Evolutionary conservation across 257 asterid species (phyloP), one percentile per base, ranked within the genome.

Genomic region (Misopates orontium): DNA sequence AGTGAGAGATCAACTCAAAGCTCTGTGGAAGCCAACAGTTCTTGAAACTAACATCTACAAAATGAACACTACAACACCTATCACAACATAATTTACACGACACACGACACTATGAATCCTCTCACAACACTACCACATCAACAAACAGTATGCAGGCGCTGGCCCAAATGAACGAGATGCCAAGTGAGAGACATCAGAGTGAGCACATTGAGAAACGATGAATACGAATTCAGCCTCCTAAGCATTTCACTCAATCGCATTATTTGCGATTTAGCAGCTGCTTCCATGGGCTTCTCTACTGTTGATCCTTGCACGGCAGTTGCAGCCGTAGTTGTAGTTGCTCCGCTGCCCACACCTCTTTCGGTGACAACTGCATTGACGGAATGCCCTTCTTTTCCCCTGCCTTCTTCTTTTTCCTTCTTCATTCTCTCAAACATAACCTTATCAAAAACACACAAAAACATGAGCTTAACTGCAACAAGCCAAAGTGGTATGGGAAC

Each of bases 361-460:
- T 28, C 18, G 24, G 20, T n/a, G 4, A 20, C 11, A 18, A 45
- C 58, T 0, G 67, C 50, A 24, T 62, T 80, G 4, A 54, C 21
- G 6, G 68, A 20, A 0, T 22, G 49, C 19, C 60, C 64, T 40
- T 73, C 89, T 54, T 48, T 41, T 2, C 76, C 90, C 21, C 54
- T 58, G 0, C 83, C 84, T 48, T 80, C 98, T 78, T 91, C 97
- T 73, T 89, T 89, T 70, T 87, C 98, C 78, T 67, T 61, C 82
- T 78, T 86, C 88, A 83, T 75, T 61, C 89, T 86, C 54, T 87
- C 89, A 31, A 80, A 67, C 92, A 83, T 83, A 63, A 84, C 87
- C 97, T 91, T 31, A 4, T 36, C 71, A 44, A 62, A 40, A 4
- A 10, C 8, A 21, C 14, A 0, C 12, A 28, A 14, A 36, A 58